These are phyloP conservation scores for Cryptococcus depauperatus DNA, from an alignment of 1,284 basidiomycete genomes.

Conservation along the genomic window DNA sequence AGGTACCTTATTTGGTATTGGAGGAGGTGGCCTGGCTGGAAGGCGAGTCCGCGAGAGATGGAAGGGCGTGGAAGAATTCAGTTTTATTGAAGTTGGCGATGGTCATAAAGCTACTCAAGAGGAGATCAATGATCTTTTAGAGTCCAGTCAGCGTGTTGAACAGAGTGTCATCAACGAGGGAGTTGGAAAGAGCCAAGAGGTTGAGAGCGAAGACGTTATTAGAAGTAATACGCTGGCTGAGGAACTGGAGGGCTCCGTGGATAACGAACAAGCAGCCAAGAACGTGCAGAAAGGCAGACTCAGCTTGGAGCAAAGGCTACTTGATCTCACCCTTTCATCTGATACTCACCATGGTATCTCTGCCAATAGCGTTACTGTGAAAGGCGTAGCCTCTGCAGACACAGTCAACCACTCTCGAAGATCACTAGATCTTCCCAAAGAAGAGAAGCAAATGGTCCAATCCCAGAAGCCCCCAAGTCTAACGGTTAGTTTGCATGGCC, in stretches of 20 bases:
- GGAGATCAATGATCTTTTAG: constrained; percentile 34
- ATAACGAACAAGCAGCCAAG: constrained; percentile 12
- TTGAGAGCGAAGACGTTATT: constrained; percentile 6
- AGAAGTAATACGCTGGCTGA: too few species aligned
- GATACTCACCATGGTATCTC: too few species aligned
- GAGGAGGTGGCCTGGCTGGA: constrained; percentile 49
- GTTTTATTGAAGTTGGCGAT: constrained; percentile 47
- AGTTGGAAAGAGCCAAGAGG: constrained; percentile 5
- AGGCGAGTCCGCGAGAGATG: constrained; percentile 49
- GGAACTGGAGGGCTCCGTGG: constrained; percentile 4
- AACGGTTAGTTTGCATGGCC: constrained; percentile 26
- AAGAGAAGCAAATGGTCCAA: constrained; percentile 23
- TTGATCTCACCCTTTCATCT: constrained; percentile 21
- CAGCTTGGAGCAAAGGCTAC: constrained; percentile 23
- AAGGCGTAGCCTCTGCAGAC: not conserved
- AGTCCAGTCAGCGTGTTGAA: constrained; percentile 8
- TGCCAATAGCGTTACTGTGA: constrained; percentile 3
- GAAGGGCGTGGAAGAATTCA: constrained; percentile 50
- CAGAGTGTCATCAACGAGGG: constrained; percentile 12
- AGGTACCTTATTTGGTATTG: constrained; percentile 50
- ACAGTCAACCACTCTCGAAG: constrained; percentile 12
- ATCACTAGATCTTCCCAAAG: constrained; percentile 20
- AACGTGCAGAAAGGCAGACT: constrained; percentile 17
- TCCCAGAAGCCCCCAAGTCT: constrained; percentile 38
- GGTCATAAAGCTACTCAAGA: constrained; percentile 32